Base-by-base conservation (phyloP, 495 filamentous ascomycete species). In the Hypoxylon intermedium region DNA sequence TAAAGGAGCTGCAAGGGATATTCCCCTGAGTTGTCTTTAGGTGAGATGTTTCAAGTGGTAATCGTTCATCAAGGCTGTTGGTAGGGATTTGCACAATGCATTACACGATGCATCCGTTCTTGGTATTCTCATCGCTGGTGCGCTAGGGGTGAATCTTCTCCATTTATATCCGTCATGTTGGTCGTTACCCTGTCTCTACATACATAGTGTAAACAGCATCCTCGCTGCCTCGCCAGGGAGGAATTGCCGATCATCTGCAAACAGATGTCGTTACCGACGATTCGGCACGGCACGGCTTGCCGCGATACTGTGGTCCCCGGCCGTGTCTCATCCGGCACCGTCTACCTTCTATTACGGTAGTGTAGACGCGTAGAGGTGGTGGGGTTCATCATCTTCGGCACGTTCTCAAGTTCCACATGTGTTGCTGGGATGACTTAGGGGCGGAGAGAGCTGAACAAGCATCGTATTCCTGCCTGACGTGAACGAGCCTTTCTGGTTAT, bases 341-440 rank as follows among this genome's bases (percentile, higher is more conserved):
- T 43, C 11, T 9, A 19, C 36, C 9, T 19, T 16, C 12, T 40
- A 18, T 9, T 18, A 40, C 15, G 36, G 36, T 40, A 9, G 31
- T 6, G 12, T 11, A n/a, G n/a, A n/a, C n/a, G n/a, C 12, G 31
- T 11, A 40, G 15, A 40, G 36, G 12, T 18, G 40, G 40, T 24
- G 41, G 20, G 41, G 41, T 44, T 44, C 34, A 37, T 13, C 34
- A 44, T 9, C 9, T 26, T 44, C 40, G 40, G 40, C 20, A 20
- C 20, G 40, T 20, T 24, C 5, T 23, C 12, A 15, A 13, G 41
- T 44, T 44, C 41, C 12, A 26, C 16, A 24, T 19, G 6, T 18
- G 38, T 9, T 40, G 18, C 38, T 12, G 31, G 37, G 6, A 41
- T 41, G 11, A 9, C 37, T 4, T 13, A 34, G 3, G 12, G 31